These are phyloP conservation scores for Tricholoma flavovirens DNA, from an alignment of 768 basidiomycete species.

Conservation along the genomic window DNA sequence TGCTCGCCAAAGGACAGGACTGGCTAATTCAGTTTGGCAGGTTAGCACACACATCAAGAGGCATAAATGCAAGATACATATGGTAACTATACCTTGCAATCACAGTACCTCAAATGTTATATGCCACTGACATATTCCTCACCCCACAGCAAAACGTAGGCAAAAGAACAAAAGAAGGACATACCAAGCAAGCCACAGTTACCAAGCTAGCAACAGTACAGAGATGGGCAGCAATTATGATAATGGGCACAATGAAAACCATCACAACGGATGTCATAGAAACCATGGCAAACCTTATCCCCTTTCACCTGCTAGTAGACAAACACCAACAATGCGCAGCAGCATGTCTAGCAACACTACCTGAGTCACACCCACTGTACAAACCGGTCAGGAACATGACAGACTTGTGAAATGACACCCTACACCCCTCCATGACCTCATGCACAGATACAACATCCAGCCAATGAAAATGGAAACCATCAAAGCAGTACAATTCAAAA, in stretches of 20 bases:
- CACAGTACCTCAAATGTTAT: constrained; percentile 2
- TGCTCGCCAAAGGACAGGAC: constrained; percentile 14
- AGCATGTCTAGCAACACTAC: too few relatives aligned
- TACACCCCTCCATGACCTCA: constrained; percentile 4
- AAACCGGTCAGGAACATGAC: too few relatives aligned
- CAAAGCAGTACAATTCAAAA: too few relatives aligned
- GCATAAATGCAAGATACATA: constrained; percentile 16
- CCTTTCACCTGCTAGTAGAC: too few relatives aligned
- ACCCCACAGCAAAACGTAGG: neutral
- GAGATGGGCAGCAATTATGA: neutral
- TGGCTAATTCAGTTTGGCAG: constrained; percentile 13
- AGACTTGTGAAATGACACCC: too few relatives aligned
- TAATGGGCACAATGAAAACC: constrained; percentile 1
- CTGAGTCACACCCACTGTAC: too few relatives aligned
- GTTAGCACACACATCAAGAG: constrained; percentile 17
- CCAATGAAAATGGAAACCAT: constrained; percentile 10
- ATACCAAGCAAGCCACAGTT: neutral
- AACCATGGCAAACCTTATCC: too few relatives aligned
- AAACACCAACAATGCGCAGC: too few relatives aligned
- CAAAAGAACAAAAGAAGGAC: neutral
- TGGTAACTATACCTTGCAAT: constrained; percentile 10
- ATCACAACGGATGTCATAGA: too few relatives aligned
- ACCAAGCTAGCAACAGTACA: constrained; percentile 5
- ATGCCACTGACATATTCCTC: constrained; percentile 6
- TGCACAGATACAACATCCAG: constrained; percentile 1